Base-by-base conservation (phyloP, 225 moss, liverwort and hornwort genomes). In the Neckera pumila region DNA sequence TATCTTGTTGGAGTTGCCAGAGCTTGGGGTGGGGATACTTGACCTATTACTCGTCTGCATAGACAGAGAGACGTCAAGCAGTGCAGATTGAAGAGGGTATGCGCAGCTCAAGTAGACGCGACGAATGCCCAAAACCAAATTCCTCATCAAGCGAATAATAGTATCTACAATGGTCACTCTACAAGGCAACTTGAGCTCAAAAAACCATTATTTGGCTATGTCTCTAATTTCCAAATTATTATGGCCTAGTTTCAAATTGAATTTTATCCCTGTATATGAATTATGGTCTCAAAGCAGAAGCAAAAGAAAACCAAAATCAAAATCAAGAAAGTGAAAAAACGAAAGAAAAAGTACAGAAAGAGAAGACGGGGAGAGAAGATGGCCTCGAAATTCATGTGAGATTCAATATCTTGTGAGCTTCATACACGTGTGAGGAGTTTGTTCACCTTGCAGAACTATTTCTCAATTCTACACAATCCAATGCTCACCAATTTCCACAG, bases 1-100 rank as follows among this genome's bases (percentile, higher is more conserved):
- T 73, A 92, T 94, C 84, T 94, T 93, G 74, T 87, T 92, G 83
- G 85, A 86, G 62, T 92, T 90, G 64, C 88, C 88, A 77, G 88
- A 85, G 90, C 87, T 90, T 87, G 89, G 83, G 56, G 63, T 75
- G 25, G 92, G 84, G 66, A 87, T 93, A 61, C 90, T 83, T 79
- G 91, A 75, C 73, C 81, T 86, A 84, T 84, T 86, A 75, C 89
- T 90, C 81, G 88, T 83, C 92, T 92, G 90, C 90, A 90, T 75
- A 76, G 45, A 36, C 59, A 81, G 30, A 38, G 14, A 69, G 54
- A 77, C 15, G 43, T 74, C 66, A 45, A n/a, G 81, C 38, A 87
- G 81, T 67, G 31, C 45, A 53, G 61, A 58, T 61, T 67, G 47
- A 63, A 60, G 53, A 88, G 33, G 43, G 54, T 40, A 53, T 40